Percentiles rank a stretch among this genome's conserved stretches.
phyloP scores from a whole-genome alignment of 2,329 filamentous ascomycete species.

The Aureobasidium uvarum region DNA sequence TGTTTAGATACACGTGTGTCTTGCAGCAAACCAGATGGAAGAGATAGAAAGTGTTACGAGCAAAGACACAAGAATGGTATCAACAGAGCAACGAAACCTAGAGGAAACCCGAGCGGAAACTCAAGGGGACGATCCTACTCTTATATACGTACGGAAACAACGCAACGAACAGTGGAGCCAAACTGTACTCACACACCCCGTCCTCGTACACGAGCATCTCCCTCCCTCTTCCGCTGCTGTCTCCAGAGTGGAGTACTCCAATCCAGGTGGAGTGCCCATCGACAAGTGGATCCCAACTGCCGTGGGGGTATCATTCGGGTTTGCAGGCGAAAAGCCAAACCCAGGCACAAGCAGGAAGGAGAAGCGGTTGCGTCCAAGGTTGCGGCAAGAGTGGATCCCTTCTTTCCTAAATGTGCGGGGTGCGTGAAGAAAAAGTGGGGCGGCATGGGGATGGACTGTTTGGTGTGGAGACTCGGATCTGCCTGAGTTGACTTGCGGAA shows the following conservation, averaged over 20 bases:
- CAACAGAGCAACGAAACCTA: not conserved
- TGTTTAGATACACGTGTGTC: not conserved
- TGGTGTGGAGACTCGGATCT: not conserved
- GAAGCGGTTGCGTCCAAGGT: constrained; percentile 9
- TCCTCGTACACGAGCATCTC: not conserved
- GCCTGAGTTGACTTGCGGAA: not conserved
- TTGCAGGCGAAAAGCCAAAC: not conserved
- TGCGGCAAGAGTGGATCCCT: constrained; percentile 10
- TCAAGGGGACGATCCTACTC: constrained; percentile 8
- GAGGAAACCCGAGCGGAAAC: not conserved
- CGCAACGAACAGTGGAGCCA: not conserved
- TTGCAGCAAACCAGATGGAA: not conserved
- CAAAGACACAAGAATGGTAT: not conserved
- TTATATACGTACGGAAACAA: not conserved
- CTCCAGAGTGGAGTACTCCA: not conserved
- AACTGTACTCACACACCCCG: not conserved
- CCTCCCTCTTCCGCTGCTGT: not conserved
- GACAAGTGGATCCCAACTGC: not conserved
- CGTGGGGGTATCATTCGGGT: not conserved
- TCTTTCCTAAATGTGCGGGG: not conserved
- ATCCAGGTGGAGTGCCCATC: not conserved
- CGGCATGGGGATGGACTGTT: not conserved
- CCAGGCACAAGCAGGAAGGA: not conserved
- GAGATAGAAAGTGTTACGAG: not conserved
- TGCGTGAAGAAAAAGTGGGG: constrained; percentile 4